Evolutionary conservation across 495 filamentous ascomycete species (phyloP), one percentile per base, ranked within the genome.

Genomic region (Aspergillus baeticus): DNA sequence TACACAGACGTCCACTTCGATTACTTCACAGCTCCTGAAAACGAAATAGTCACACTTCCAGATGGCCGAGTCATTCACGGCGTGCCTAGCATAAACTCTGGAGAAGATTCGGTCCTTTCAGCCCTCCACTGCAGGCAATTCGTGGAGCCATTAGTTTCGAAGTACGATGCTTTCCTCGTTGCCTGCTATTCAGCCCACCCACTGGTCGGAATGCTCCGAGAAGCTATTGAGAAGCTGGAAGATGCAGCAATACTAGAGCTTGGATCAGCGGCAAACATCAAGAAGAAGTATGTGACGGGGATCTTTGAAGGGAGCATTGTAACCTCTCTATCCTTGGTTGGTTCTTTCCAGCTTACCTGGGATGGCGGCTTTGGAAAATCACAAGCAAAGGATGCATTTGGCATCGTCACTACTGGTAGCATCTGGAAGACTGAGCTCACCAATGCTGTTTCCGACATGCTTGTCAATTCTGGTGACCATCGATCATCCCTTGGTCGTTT

Each of bases 101-200:
- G 71, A 15, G 64, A 74, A 43, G 76, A 80, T 57, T 80, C 79
- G 2, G 71, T 69, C 77, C 77, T 66, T 54, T 82, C 59, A 77
- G 87, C 74, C 14, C 59, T 75, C 1, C 77, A 84, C 54, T 87
- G 88, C 43, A 73, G 83, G 42, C 66, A 74, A 3, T 72, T 83
- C 54, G 68, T 92, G 54, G 63, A 76, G 51, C 71, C 66, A 2
- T 51, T 80, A 13, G 66, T 87, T 35, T 53, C 72, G 5, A 42
- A 78, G 51, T 84, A 90, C 69, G 85, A 94, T 63, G 93, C 80
- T 18, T 88, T 93, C 58, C 76, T 97, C 0, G 78, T 98, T 1
- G 91, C 90, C 37, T 98, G 93, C 75, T 98, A 89, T 71, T 92
- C 88, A 61, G 83, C 85, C 2, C 94, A 97, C 61, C 90, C 92